Evolutionary conservation across 2,329 filamentous ascomycete species (phyloP).

Genomic region (Sordariomycetes sp.): DNA sequence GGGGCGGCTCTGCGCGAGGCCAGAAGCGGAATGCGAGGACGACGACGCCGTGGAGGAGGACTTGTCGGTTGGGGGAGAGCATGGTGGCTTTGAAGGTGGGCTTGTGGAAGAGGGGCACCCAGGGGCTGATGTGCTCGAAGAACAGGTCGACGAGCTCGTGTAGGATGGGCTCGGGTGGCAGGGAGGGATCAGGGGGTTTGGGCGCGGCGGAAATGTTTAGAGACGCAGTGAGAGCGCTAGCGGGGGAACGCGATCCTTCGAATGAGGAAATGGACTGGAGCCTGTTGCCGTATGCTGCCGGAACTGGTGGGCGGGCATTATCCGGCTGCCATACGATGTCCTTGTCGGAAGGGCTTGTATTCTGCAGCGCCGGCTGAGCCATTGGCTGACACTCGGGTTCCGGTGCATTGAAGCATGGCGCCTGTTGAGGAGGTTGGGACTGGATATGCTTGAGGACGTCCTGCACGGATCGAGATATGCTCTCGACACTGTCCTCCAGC

Average conservation of each 20-base stretch:
- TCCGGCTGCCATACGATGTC: background rate
- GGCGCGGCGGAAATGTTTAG: background rate
- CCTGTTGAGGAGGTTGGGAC: background rate
- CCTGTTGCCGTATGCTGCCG: background rate
- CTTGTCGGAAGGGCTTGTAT: background rate
- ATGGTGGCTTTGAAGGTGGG: background rate
- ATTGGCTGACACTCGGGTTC: background rate
- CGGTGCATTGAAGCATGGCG: background rate
- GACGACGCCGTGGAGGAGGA: background rate
- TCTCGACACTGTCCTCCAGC: background rate
- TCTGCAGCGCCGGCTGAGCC: background rate
- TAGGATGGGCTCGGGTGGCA: background rate
- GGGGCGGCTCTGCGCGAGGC: background rate
- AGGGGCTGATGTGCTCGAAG: background rate
- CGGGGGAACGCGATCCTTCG: background rate
- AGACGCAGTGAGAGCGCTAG: background rate
- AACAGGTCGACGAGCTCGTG: background rate
- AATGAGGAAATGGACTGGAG: background rate
- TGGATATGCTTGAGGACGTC: background rate
- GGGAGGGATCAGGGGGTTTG: too few species aligned
- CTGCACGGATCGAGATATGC: background rate
- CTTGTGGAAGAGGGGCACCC: background rate
- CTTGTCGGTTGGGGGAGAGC: background rate
- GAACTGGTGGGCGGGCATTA: background rate
- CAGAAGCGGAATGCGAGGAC: background rate